Evolutionary conservation across 1,284 basidiomycete species (phyloP).

Genomic region (Veloboletus limbatus): DNA sequence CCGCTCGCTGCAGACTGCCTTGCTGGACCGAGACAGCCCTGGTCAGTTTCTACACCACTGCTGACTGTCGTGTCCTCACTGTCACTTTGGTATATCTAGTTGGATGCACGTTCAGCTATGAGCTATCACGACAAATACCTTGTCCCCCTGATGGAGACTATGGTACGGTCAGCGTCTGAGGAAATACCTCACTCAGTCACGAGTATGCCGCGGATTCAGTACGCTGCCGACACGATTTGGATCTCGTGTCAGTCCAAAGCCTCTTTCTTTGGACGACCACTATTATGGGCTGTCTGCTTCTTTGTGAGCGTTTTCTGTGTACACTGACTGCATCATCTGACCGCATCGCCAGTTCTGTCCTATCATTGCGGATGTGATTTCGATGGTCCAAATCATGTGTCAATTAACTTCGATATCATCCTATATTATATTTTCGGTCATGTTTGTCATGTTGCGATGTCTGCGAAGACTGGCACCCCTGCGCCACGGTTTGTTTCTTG

Average conservation of each 20-base stretch:
- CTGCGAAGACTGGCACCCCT: slow-evolving; percentile 8
- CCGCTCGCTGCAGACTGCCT: neutral
- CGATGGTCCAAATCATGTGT: slow-evolving; percentile 14
- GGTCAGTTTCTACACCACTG: slow-evolving; percentile 13
- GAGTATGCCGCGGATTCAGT: neutral
- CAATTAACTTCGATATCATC: slow-evolving; percentile 21
- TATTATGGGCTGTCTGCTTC: slow-evolving; percentile 22
- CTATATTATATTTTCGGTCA: slow-evolving; percentile 13
- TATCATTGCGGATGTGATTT: slow-evolving; percentile 22
- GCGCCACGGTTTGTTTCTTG: slow-evolving; percentile 14
- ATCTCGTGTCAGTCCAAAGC: slow-evolving; percentile 5
- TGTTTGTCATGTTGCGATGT: slow-evolving; percentile 4
- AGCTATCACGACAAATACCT: slow-evolving; percentile 4
- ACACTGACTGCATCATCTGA: slow-evolving; percentile 3
- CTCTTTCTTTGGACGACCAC: slow-evolving; percentile 1
- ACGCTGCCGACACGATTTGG: slow-evolving; percentile 3
- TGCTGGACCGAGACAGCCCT: slow-evolving; percentile 5
- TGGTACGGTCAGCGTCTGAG: slow-evolving; percentile 2
- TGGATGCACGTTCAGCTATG: slow-evolving; percentile 1
- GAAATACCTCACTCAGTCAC: neutral
- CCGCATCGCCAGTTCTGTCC: slow-evolving; percentile 18
- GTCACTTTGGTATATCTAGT: slow-evolving; percentile 5
- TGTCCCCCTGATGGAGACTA: slow-evolving; percentile 3
- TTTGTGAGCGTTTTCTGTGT: slow-evolving; percentile 15
- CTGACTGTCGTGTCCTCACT: neutral